Evolutionary conservation across 139 green algal genomes (phyloP).

Genomic region (Penium margaritaceum): DNA sequence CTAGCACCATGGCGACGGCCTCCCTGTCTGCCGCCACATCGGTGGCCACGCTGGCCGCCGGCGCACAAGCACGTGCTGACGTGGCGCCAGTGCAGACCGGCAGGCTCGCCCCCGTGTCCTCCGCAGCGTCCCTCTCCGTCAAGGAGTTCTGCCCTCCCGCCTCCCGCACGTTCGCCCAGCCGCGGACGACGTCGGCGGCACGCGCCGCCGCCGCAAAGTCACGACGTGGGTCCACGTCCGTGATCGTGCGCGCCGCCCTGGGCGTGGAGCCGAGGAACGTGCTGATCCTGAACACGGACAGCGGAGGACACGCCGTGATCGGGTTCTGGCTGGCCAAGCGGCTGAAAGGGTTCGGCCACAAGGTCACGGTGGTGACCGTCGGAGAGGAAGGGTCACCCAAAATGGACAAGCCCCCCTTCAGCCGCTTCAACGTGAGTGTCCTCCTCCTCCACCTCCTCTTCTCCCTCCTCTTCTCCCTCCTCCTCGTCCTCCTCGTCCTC

Average conservation of each 20-base stretch:
- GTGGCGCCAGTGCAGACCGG: too few relatives aligned
- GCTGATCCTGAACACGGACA: slow-evolving; percentile 56
- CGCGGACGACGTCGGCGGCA: too few relatives aligned
- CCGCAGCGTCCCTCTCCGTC: too few relatives aligned
- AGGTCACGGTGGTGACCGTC: slow-evolving; percentile 49
- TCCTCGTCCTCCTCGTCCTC: not conserved
- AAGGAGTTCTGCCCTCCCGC: too few relatives aligned
- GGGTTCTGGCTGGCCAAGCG: slow-evolving; percentile 53
- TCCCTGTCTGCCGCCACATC: too few relatives aligned
- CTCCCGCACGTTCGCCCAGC: too few relatives aligned
- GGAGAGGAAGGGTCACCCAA: slow-evolving; percentile 47
- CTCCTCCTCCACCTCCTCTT: slow-evolving; percentile 5
- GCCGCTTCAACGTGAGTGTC: slow-evolving; percentile 32
- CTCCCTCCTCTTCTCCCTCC: not conserved
- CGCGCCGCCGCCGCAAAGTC: too few relatives aligned
- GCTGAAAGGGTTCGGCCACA: slow-evolving; percentile 42
- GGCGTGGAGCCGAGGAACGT: slow-evolving; percentile 40
- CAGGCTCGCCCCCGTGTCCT: too few relatives aligned
- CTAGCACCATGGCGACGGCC: too few relatives aligned
- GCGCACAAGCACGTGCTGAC: too few relatives aligned
- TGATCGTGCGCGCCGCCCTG: not conserved
- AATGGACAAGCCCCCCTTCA: slow-evolving; percentile 57
- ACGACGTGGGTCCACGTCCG: too few relatives aligned
- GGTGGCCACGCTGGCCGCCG: too few relatives aligned
- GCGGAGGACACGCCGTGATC: slow-evolving; percentile 53